Conservation (phyloP, 2,329 filamentous ascomycete genomes). For the Stachybotrys chlorohalonatus region DNA sequence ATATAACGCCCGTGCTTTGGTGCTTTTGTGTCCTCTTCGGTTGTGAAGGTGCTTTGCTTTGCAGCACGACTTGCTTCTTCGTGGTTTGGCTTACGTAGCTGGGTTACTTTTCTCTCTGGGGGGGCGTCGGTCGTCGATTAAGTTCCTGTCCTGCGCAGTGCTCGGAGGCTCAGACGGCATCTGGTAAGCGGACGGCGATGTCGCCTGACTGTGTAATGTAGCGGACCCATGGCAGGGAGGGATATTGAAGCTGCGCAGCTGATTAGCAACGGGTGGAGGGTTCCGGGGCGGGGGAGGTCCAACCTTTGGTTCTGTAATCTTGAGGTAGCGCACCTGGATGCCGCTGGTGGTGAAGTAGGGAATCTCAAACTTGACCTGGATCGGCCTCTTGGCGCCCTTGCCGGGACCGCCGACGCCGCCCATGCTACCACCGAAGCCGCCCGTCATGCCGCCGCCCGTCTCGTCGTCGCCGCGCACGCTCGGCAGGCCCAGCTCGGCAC, state of each 20-base stretch:
- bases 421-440: conserved; percentile 94
- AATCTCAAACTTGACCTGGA: conserved; percentile 99
- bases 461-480: conserved; percentile 94
- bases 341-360: conserved; percentile 99
- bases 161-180: conserved; percentile 54
- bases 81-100: no score
- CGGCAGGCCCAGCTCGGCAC: conserved; percentile 86
- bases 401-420: conserved; percentile 68
- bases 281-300: conserved; percentile 16
- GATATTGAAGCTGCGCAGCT: conserved; percentile 78
- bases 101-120: no score
- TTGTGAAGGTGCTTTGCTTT: no score
- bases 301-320: conserved; percentile 99
- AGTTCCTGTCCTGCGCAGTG: not conserved
- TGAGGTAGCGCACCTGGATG: conserved; percentile 95
- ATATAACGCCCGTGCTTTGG: no score
- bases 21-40: no score
- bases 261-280: conserved; percentile 3
- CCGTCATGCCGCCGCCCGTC: conserved; percentile 93
- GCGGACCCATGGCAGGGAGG: conserved; percentile 91
- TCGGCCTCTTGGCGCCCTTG: conserved; percentile 87
- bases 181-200: conserved; percentile 90
- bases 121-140: not conserved
- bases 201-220: conserved; percentile 98
- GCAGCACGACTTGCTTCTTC: no score